phyloP scores from a whole-genome alignment of 805 yeast genomes.

The Lipomyces sp. region DNA sequence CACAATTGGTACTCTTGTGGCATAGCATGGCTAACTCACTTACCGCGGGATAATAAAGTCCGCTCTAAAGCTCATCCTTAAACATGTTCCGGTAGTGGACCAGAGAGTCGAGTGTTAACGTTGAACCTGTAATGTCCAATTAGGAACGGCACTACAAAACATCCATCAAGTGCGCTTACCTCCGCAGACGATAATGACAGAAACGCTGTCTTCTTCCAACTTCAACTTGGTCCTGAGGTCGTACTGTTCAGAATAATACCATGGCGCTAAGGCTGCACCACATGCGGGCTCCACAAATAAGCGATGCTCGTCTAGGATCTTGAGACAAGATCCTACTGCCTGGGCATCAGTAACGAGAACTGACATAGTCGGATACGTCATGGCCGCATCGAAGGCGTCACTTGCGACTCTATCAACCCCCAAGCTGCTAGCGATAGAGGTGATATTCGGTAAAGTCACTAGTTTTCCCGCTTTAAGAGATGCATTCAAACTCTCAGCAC shows the following conservation, averaged over 20 bases:
- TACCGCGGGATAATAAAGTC: too few relatives aligned
- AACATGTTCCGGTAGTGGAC: constrained; percentile 2
- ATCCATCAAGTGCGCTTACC: constrained; percentile 9
- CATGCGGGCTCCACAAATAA: constrained; percentile 72
- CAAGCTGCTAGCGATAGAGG: constrained; percentile 65
- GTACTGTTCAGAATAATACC: constrained; percentile 24
- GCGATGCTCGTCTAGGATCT: constrained; percentile 57
- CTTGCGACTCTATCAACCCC: constrained; percentile 64
- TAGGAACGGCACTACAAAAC: neutral
- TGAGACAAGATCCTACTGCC: constrained; percentile 59
- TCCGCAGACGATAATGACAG: constrained; percentile 33
- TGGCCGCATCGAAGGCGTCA: constrained; percentile 54
- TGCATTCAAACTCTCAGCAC: constrained; percentile 62
- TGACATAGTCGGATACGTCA: constrained; percentile 50
- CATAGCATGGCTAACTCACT: too few relatives aligned
- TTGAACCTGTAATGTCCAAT: constrained; percentile 10
- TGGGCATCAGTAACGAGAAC: constrained; percentile 58
- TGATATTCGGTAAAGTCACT: constrained; percentile 50
- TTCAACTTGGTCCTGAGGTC: neutral
- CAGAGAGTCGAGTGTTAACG: constrained; percentile 14
- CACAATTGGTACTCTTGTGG: too few relatives aligned
- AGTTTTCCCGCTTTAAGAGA: constrained; percentile 55
- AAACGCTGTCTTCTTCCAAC: constrained; percentile 10
- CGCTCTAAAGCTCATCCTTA: neutral
- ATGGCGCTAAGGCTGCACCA: constrained; percentile 65